Base-by-base conservation (phyloP, 2,329 filamentous ascomycete genomes). In the Stromatinia cepivora region DNA sequence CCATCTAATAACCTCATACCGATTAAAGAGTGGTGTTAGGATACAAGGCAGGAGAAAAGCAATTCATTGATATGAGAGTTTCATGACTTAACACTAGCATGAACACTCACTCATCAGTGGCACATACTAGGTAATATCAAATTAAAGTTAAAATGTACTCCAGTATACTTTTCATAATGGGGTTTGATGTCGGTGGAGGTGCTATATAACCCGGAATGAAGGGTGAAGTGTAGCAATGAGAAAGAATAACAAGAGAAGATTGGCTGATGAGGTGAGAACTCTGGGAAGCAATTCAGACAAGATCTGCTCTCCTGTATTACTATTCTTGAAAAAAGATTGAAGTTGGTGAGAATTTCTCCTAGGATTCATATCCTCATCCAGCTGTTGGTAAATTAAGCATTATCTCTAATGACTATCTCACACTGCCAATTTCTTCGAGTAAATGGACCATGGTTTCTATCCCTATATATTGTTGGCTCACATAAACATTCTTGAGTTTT, bases 1-100 rank as follows among this genome's bases (percentile, higher is more conserved):
- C 86, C 82, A 88, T 90, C 86, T 88, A 90, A 90, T 90, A 88
- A 84, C 87, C 86, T 87, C 79, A 82, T 82, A 82, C 80, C 80
- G 76, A 75, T 74, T 53, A 69, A 74, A 79, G 72, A 80, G 88
- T 85, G 83, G 84, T 81, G 81, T 79, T 80, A 87, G 87, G 88
- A 90, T 90, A 90, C 87, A 90, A 88, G 84, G 86, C 84, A 81
- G 86, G 88, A 90, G 88, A 79, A 92, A 78, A 90, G 72, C 68
- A 77, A 84, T 79, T 81, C 73, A 70, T 72, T 71, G 71, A 70
- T 69, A 80, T 80, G 78, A 80, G 79, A 77, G 78, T 78, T 79
- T 78, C 75, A 53, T 69, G 46, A 53, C 58, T 71, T 61, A 34
- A 53, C 54, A 76, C 52, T 75, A 66, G 67, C 61, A 67, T 69